Base-by-base conservation (phyloP, 2,329 filamentous ascomycete genomes). In the Pseudonectria buxi region DNA sequence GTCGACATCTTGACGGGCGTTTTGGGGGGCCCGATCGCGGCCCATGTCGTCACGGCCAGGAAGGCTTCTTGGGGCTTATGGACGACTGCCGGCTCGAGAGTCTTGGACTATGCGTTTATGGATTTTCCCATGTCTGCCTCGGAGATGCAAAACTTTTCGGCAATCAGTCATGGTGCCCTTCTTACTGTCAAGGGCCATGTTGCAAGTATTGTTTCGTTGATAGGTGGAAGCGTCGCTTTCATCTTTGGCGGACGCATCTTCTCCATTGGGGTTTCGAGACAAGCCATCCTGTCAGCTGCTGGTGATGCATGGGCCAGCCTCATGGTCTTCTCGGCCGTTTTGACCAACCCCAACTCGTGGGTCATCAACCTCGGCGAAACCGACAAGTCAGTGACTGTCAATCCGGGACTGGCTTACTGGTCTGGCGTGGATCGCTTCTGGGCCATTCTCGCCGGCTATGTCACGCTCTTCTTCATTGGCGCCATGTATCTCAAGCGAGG, bases 381-480 rank as follows among this genome's bases (percentile, higher is more conserved):
- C 15, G 62, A 68, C 37, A 43, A 53, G 4, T 43, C 57, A 1
- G 43, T 59, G 14, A 30, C 57, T 0, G 53, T 77, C 11, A 71
- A 83, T 49, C 71, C 74, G 7, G 70, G 67, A 16, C 62, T 87
- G 34, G 78, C 79, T 2, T 71, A 77, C 35, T 90, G 85, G 85
- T 72, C 74, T 40, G 68, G 71, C 18, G 68, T 71, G 12, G 82
- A 85, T 57, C 67, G 78, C 22, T 72, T 75, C 37, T 77, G 72
- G 64, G 88, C 90, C 11, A 85, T 95, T 26, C 51, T 88, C 2
- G 72, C 83, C 31, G 92, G 92, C 10, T 98, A 98, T 56, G 55
- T 79, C 0, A 81, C 88, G 30, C 72, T 95, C 26, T 86, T 82
- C 10, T 53, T 85, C 29, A 58, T 84, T 24, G 86, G 87, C 3